Evolutionary conservation across 2,329 filamentous ascomycete genomes (phyloP), one percentile per base, ranked within the genome.

Genomic region (Penicillium occitanis): DNA sequence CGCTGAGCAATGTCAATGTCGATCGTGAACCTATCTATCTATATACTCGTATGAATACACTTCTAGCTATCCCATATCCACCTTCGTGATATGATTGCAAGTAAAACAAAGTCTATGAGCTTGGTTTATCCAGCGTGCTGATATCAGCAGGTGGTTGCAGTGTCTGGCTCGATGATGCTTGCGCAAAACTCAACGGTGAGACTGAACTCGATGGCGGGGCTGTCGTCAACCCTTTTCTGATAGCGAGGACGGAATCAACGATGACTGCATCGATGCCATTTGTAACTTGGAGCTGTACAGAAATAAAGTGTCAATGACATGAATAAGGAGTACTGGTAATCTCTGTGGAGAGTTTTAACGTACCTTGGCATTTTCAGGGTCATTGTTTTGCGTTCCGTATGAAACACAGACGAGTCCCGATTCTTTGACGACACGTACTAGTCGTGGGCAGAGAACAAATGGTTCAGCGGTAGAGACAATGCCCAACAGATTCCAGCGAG

Each of bases 261-360:
- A 99, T 99, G 63, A 99, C 94, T 1, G 95, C 95, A 75, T 99
- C 95, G 68, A 99, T 97, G 58, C 95, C 94, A 79, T 97, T 92
- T 64, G 92, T 91, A 10, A 96, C 92, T 88, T 99, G 95, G 69
- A 90, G 82, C 89, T 93, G 75, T 70, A 71, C 61, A 62, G 42
- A 48, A 35, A 40, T 44, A 65, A 46, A 71, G 59, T 30, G 22
- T 60, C 19, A 60, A 40, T 60, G 22, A 14, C 13, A 7, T 11
- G 35, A 19, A 5, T 10, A 28, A 46, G 11, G n/a, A 7, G 11
- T 30, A 13, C 7, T 30, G 35, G 17, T 44, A 28, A 28, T 3
- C 11, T 42, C 42, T 35, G 53, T 14, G 40, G 5, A 5, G 11
- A 11, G 5, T 22, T n/a, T n/a, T 11, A 8, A 37, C 88, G 78